These are phyloP conservation scores for Colletotrichum sp. DNA, from an alignment of 2,329 filamentous ascomycete genomes.

Conservation along the genomic window DNA sequence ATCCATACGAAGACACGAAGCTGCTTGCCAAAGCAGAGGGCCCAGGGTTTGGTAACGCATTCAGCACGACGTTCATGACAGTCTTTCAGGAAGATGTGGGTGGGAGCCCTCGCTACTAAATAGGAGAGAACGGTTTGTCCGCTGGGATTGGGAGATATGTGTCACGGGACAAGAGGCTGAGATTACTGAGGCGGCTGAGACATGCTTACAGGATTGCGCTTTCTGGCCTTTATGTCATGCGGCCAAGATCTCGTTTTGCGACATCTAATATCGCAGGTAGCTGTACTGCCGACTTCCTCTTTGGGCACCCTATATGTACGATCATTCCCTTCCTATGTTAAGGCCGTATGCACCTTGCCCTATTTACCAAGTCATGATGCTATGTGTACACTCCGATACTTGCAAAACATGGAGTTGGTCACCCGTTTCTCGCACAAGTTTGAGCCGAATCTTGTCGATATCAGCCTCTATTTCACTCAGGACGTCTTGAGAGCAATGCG, in stretches of 20 bases:
- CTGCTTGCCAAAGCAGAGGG: not conserved
- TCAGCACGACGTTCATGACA: not conserved
- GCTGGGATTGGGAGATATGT: not conserved
- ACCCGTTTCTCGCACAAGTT: not conserved
- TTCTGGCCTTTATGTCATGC: accelerated
- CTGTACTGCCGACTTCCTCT: not conserved
- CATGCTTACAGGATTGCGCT: not conserved
- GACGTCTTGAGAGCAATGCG: not conserved
- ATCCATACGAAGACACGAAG: not conserved
- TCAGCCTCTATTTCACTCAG: not conserved
- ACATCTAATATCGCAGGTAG: not conserved
- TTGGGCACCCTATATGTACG: too few relatives aligned
- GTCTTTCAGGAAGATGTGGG: not conserved
- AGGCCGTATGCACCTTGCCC: too few relatives aligned
- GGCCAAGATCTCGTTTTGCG: accelerated
- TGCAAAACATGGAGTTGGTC: not conserved
- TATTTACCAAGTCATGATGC: not conserved
- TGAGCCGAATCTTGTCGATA: not conserved
- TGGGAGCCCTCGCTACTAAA: accelerated
- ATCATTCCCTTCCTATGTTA: too few relatives aligned
- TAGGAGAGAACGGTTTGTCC: accelerated
- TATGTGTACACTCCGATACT: not conserved
- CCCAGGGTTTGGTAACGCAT: not conserved
- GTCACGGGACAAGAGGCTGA: not conserved
- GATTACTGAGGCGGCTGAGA: not conserved